Base-by-base conservation (phyloP, 2,329 filamentous ascomycete species). In the Verticillium zaregamsianum region DNA sequence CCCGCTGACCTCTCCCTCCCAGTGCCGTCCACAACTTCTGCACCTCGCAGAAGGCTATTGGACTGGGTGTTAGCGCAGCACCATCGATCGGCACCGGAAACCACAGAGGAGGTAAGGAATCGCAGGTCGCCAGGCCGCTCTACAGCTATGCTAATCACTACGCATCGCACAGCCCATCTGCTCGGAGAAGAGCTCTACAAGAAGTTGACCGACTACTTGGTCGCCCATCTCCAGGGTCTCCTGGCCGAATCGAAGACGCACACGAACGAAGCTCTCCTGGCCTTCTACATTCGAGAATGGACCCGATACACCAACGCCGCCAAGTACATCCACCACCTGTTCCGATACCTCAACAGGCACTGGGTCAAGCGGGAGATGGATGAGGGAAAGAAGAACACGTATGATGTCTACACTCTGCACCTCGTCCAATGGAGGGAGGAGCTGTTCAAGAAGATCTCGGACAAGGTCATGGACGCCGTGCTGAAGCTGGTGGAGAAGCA, bases 291-390 rank as follows among this genome's bases (percentile, higher is more conserved):
- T 75, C 88, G 90, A 72, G 93, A 99, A 82, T 99, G 95, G 95
- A 88, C 90, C 67, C 87, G 95, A 64, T 99, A 97, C 78, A 99
- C 95, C 2, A 92, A 91, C 15, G 94, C 95, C 1, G 95, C 93
- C 63, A 96, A 96, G 76, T 99, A 96, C 78, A 95, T 97, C 74
- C 96, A 99, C 76, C 94, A 99, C 73, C 81, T 99, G 8, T 99
- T 99, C 81, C 84, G 90, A 60, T 99, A 99, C 73, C 86, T 99
- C 31, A 99, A 99, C 73, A 87, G 95, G 33, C 95, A 99, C 77
- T 99, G 96, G 95, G 95, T 99, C 2, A 99, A 97, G 83, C 86
- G 95, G 33, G 95, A 99, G 78, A 97, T 99, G 79, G 95, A 99
- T 66, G 95, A 99, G 76, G 95, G 95, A 37, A 98, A 99, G 80